Evolutionary conservation across 768 basidiomycete genomes (phyloP), one percentile per base, ranked within the genome.

Genomic region (Tulasnella sp.): DNA sequence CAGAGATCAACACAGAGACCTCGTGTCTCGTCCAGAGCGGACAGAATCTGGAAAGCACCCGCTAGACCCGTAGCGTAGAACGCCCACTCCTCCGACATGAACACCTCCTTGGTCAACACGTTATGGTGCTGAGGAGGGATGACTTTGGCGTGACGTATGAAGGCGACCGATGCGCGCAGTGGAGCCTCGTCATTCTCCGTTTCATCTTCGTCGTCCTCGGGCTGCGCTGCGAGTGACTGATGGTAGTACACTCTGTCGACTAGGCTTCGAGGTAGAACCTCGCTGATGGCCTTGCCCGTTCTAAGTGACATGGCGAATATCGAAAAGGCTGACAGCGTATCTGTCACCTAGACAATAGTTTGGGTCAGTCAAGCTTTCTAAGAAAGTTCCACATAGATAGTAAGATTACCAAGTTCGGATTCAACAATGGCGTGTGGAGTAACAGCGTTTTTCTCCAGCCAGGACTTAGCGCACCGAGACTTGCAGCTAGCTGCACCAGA

Each of bases 371-470:
- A n/a, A n/a, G n/a, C n/a, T n/a, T n/a, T n/a, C n/a, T n/a, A n/a
- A n/a, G n/a, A n/a, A n/a, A n/a, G n/a, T n/a, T 21, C 27, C 51
- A 29, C 11, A 29, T 29, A 34, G 11, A 8, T 22, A 27, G 5
- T 3, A 4, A 17, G 2, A 74, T 62, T 60, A 78, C 79, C 62
- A 81, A 78, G 63, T 76, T 74, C 0, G 81, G 80, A 64, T 82
- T 78, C 42, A 82, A 70, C 56, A 78, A 73, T 31, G 75, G 73
- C 2, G 77, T 79, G 49, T 70, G 67, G 29, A 73, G 72, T 0
- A 77, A 67, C 52, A 79, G 70, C 4, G 63, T 60, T 24, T 68
- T 67, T 21, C 75, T 68, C 74, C 76, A 76, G 15, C 68, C 63
- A 0, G 70, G 70, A 25, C 77, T 72, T 27, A 81, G 65, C 17